phyloP scores from a whole-genome alignment of 495 filamentous ascomycete species.

The Talaromyces wortmannii region DNA sequence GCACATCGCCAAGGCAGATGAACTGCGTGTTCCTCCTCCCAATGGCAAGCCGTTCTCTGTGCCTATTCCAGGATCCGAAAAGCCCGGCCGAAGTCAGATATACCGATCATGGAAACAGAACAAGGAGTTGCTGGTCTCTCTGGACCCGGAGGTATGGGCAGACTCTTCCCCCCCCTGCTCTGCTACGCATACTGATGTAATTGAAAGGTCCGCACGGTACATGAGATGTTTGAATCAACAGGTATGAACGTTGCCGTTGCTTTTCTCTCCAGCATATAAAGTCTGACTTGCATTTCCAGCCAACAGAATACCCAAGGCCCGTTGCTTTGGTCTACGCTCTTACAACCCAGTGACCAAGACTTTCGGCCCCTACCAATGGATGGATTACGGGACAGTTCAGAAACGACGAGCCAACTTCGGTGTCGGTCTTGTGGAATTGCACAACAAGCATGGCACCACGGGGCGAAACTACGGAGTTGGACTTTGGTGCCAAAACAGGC shows the following conservation, averaged over 20 bases:
- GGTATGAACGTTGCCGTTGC: slow-evolving; percentile 22
- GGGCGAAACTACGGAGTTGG: slow-evolving; percentile 76
- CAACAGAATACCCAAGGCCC: slow-evolving; percentile 50
- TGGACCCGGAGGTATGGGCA: slow-evolving; percentile 61
- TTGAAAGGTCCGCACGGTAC: slow-evolving; percentile 53
- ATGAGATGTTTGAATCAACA: slow-evolving; percentile 75
- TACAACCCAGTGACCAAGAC: slow-evolving; percentile 71
- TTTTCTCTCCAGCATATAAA: neutral
- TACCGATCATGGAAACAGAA: slow-evolving; percentile 79
- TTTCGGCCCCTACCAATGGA: slow-evolving; percentile 76
- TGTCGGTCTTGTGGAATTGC: slow-evolving; percentile 76
- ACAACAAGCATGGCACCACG: slow-evolving; percentile 55
- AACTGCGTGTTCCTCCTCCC: slow-evolving; percentile 34
- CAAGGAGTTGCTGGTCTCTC: slow-evolving; percentile 64
- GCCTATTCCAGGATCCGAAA: slow-evolving; percentile 64
- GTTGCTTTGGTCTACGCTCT: slow-evolving; percentile 74
- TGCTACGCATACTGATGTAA: neutral
- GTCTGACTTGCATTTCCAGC: slow-evolving; percentile 18
- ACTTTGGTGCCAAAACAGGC: slow-evolving; percentile 91
- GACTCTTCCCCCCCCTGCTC: neutral
- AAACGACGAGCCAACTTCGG: slow-evolving; percentile 78
- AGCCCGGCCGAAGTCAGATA: slow-evolving; percentile 62
- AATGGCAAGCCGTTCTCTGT: slow-evolving; percentile 46
- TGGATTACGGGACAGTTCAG: slow-evolving; percentile 75
- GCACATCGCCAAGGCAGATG: slow-evolving; percentile 34